Evolutionary conservation across 345 rosid genomes (phyloP).

Genomic region (Camelina laxa): DNA sequence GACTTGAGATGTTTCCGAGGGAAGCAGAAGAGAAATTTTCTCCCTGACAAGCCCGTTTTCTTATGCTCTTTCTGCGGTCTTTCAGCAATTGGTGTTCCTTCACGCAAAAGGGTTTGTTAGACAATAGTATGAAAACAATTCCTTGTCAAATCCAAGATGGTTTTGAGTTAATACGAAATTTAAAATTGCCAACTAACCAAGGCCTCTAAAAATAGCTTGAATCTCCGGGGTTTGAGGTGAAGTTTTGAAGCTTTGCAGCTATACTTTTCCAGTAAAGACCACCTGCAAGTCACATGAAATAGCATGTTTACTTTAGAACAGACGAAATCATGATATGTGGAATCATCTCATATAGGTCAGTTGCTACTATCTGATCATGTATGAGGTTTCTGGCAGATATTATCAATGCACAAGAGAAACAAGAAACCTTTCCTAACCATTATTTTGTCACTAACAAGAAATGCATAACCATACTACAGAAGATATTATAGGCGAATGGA

Average conservation of each 20-base stretch:
- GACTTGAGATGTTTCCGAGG: slow-evolving; percentile 62
- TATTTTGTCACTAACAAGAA: slow-evolving; percentile 15
- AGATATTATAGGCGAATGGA: neutral
- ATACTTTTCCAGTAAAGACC: slow-evolving; percentile 97
- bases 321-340: slow-evolving; percentile 3
- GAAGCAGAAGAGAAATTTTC: slow-evolving; percentile 68
- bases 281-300: slow-evolving; percentile 61
- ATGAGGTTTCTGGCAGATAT: neutral
- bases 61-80: slow-evolving; percentile 85
- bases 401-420: slow-evolving; percentile 19
- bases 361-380: slow-evolving; percentile 29
- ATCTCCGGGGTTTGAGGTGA: slow-evolving; percentile 95
- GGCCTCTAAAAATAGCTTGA: slow-evolving; percentile 91
- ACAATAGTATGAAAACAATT: slow-evolving; percentile 35
- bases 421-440: neutral
- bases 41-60: slow-evolving; percentile 71
- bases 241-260: slow-evolving; percentile 99
- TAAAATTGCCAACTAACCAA: slow-evolving; percentile 68
- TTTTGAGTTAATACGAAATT: slow-evolving; percentile 20
- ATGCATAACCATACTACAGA: slow-evolving; percentile 1
- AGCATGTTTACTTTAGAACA: slow-evolving; percentile 3
- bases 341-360: neutral
- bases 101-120: slow-evolving; percentile 44
- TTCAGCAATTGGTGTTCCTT: slow-evolving; percentile 97
- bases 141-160: slow-evolving; percentile 30